phyloP scores from a whole-genome alignment of 2,329 filamentous ascomycete species.

The Cytospora leucostoma region DNA sequence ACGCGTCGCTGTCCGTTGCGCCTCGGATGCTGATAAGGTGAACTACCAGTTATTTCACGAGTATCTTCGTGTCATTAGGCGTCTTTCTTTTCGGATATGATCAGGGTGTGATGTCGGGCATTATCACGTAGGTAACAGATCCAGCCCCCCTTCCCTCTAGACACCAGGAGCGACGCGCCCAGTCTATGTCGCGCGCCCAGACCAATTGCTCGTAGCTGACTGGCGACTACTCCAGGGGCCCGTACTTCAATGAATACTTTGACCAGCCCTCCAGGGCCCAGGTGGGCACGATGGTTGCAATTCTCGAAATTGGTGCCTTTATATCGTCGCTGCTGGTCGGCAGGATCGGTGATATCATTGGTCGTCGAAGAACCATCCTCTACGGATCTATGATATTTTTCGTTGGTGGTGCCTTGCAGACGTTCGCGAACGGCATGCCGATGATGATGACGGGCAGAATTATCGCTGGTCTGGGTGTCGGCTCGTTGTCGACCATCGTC shows the following conservation, averaged over 20 bases:
- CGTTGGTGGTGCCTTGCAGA: constrained; percentile 81
- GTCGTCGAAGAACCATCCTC: constrained; percentile 84
- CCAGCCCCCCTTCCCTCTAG: not conserved
- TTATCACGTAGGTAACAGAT: constrained; percentile 58
- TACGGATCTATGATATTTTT: constrained; percentile 92
- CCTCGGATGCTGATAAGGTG: constrained; percentile 8
- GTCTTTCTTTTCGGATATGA: constrained; percentile 91
- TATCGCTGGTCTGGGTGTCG: constrained; percentile 82
- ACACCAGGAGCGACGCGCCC: not conserved
- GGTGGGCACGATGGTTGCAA: constrained; percentile 96
- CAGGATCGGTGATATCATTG: constrained; percentile 86
- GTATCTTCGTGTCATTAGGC: constrained; percentile 82
- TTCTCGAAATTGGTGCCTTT: constrained; percentile 90
- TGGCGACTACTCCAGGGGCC: constrained; percentile 59
- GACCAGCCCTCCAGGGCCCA: constrained; percentile 82
- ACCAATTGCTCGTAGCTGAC: constrained; percentile 31
- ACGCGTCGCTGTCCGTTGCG: constrained; percentile 1
- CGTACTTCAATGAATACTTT: constrained; percentile 90
- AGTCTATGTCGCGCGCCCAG: constrained; percentile 4
- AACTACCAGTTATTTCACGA: constrained; percentile 79
- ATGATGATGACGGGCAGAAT: constrained; percentile 89
- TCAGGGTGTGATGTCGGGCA: constrained; percentile 83
- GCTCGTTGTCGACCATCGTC: constrained; percentile 87
- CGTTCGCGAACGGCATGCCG: constrained; percentile 76
- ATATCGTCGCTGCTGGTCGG: constrained; percentile 86